Evolutionary conservation across 73 alveolate species (phyloP), one percentile per base, ranked within the genome.

Genomic region (Paramecium biaurelia): DNA sequence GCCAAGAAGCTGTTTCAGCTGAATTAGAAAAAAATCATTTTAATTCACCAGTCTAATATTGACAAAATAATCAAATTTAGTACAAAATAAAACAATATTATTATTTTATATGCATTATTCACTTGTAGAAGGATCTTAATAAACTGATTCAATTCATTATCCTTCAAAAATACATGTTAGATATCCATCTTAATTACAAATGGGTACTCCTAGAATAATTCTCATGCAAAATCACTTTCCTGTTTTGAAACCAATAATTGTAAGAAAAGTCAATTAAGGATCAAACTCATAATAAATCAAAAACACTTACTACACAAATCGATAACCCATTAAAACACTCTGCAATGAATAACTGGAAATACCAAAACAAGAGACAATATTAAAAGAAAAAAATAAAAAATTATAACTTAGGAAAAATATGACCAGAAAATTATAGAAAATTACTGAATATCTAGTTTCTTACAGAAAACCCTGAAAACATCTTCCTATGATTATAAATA

Each of bases 21-120:
- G 74, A 41, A 45, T 79, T 43, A 24, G 45, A 79, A 79, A 79
- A 47, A 41, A 79, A 79, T 42, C 42, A 41, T 26, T 23, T 24
- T 20, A 45, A 6, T 20, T 79, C 90, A 41, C 90, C 90, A 79
- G 59, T 72, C 86, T 26, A 35, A n/a, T 72, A 72, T 72, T 72
- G 86, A 72, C 45, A 30, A 26, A 63, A 53, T 53, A 53, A 53
- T 53, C 68, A 53, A 53, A n/a, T n/a, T 32, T 30, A 63, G 84
- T 32, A 63, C 84, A 63, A 63, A 63, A 63, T 30, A 63, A 63
- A 30, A 63, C 45, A 30, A 12, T 63, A 63, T 63, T 63, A 63
- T 63, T 63, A 63, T 53, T n/a, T 53, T 53, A 53, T 34, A 53
- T 63, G 84, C 84, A 63, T 24, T 32, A 63, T 32, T 63, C 84